phyloP scores from a whole-genome alignment of 2,329 filamentous ascomycete species.

The Calycina herbarum region DNA sequence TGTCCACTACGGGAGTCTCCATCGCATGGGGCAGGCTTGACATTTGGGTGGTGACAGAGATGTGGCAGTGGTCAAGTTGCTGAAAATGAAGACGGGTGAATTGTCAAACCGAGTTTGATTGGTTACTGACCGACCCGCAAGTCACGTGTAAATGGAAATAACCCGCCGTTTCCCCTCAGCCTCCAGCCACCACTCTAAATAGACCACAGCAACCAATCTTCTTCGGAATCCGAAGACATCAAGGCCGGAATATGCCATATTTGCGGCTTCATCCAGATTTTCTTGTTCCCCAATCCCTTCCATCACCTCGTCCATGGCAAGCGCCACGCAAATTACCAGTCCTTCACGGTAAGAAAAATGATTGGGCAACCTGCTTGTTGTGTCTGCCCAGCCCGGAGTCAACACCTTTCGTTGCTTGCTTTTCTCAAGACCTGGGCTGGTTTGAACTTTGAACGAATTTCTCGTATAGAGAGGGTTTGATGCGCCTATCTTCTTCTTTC shows the following conservation, averaged over 20 bases:
- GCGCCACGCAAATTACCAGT: not conserved
- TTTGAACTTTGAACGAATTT: not conserved
- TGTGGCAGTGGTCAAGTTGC: no score
- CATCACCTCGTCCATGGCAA: not conserved
- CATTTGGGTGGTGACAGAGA: no score
- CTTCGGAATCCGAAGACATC: not conserved
- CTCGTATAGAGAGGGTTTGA: not conserved
- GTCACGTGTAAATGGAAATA: not conserved
- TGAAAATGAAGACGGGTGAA: no score
- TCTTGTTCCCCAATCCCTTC: not conserved
- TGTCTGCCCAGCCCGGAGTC: not conserved
- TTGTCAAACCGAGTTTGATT: no score
- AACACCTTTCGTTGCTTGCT: not conserved
- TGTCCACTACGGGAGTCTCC: no score
- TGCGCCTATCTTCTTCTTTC: not conserved
- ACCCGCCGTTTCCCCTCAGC: conserved; percentile 2
- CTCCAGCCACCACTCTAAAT: conserved; percentile 10
- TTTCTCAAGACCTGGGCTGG: not conserved
- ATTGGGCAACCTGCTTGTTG: not conserved
- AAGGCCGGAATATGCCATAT: no score
- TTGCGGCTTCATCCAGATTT: not conserved
- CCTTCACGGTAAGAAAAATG: not conserved
- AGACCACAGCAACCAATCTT: conserved; percentile 10
- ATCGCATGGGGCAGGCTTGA: no score
- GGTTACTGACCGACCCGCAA: no score